A percentile compares a stretch with the other conserved stretches of the same genome.
phyloP scores from a whole-genome alignment of 441 rosid genomes.

The Iberis amara region DNA sequence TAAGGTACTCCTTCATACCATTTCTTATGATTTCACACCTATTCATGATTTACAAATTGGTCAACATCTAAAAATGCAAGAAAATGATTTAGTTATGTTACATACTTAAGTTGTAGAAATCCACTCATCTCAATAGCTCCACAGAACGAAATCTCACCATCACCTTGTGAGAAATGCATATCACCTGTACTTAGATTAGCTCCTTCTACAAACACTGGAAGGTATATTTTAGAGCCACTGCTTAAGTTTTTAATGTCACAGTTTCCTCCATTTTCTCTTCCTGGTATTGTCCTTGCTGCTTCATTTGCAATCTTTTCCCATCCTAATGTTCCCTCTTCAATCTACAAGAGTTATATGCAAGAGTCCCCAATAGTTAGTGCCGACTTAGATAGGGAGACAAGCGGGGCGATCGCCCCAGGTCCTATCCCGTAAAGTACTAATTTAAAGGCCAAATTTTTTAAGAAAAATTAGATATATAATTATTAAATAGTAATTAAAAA shows the following conservation, averaged over 20 bases:
- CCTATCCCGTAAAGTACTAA: too few relatives aligned
- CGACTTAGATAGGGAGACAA: too few relatives aligned
- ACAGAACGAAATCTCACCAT: constrained; percentile 89
- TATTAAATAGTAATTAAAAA: too few relatives aligned
- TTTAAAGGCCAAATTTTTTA: too few relatives aligned
- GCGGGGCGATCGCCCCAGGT: too few relatives aligned
- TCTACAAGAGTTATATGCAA: constrained; percentile 39
- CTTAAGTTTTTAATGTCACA: constrained; percentile 91
- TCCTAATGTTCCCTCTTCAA: constrained; percentile 50
- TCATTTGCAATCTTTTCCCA: constrained; percentile 74
- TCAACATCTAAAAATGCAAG: background rate
- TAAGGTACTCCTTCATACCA: constrained; percentile 91
- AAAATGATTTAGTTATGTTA: background rate
- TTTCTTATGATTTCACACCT: constrained; percentile 82
- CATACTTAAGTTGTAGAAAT: constrained; percentile 79
- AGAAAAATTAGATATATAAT: too few relatives aligned
- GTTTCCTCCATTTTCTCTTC: constrained; percentile 93
- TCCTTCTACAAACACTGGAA: constrained; percentile 84
- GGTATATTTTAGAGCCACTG: constrained; percentile 78
- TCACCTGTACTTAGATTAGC: constrained; percentile 92
- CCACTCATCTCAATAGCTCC: constrained; percentile 99
- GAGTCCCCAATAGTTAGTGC: background rate
- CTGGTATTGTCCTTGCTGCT: constrained; percentile 87
- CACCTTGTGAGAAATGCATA: constrained; percentile 97
- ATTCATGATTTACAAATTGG: background rate